Percentiles rank a stretch among this genome's conserved stretches.
Conservation (phyloP, 2,329 filamentous ascomycete species). For the Teratosphaeriaceae sp. region DNA sequence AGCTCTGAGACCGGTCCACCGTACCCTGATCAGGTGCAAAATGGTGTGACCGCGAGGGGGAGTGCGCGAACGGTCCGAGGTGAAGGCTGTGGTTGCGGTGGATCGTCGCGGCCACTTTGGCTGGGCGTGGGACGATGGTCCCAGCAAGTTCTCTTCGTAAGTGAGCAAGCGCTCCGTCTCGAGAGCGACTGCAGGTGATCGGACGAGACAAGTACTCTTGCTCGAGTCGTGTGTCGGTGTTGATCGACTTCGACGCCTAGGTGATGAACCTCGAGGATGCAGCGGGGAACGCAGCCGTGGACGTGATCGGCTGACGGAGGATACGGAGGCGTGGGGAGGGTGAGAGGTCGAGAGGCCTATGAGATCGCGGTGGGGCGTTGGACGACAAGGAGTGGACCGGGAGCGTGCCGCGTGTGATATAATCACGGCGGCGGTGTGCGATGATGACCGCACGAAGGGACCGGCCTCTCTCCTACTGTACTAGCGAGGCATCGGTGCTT, state of each 20-base stretch:
- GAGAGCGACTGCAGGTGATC: conserved; percentile 7
- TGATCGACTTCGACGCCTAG: conserved; percentile 21
- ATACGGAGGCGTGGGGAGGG: too few species aligned
- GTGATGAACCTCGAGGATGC: too few species aligned
- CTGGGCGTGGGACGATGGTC: too few species aligned
- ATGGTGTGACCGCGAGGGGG: neutral
- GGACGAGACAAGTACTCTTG: conserved; percentile 13
- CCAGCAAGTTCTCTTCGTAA: too few species aligned
- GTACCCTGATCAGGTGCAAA: neutral
- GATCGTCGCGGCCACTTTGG: too few species aligned
- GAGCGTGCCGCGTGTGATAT: conserved; percentile 17
- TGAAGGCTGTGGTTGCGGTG: conserved; percentile 14
- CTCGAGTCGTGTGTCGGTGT: conserved; percentile 10
- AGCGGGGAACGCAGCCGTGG: too few species aligned
- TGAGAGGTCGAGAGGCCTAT: conserved; percentile 15
- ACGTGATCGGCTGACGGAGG: too few species aligned
- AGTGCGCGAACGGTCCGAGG: conserved; percentile 12
- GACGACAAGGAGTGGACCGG: conserved; percentile 13
- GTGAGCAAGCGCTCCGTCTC: neutral
- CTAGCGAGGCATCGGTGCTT: conserved; percentile 8
- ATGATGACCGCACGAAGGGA: conserved; percentile 15
- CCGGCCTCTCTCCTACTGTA: conserved; percentile 4
- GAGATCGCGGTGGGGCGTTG: conserved; percentile 9
- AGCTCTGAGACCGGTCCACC: conserved; percentile 8
- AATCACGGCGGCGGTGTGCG: conserved; percentile 17